Evolutionary conservation across 1,139 yeast genomes (phyloP), one percentile per base, ranked within the genome.

Genomic region (Yamadazyma songkhlaensis): DNA sequence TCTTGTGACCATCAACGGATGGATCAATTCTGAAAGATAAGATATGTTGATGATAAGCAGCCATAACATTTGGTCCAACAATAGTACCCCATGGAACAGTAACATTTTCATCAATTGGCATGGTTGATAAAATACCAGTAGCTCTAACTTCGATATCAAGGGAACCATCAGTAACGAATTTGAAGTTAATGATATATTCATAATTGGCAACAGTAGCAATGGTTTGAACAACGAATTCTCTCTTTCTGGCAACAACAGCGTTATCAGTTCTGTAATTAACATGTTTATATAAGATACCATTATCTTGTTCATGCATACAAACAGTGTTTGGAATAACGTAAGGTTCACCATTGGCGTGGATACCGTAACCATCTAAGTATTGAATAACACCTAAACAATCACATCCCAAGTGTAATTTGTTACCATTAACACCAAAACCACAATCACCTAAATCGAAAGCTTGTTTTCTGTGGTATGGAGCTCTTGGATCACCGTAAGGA

Each of bases 401-500:
- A 65, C 96, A 87, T 36, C 96, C 96, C 47, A 87, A 74, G 39
- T 67, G 71, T 56, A 87, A 76, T 44, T 77, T 77, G 67, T 87
- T 85, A 53, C 88, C 95, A 49, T 77, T 78, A 47, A 72, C 76
- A 59, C 96, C 96, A 50, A 87, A 88, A 20, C 95, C 96, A 68
- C 88, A 81, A 61, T 87, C 96, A 60, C 96, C 95, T 55, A 87
- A 74, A 62, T 87, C 96, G 54, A 87, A 87, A 23, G 96, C 96
- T 72, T 85, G 94, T 68, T 87, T 87, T 72, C 95, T 79, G 67
- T 86, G 95, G 67, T 79, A 81, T 46, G 96, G 95, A 43, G 88
- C 85, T 62, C 95, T 77, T 50, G 95, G 94, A 59, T 85, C 95
- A 55, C 90, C 94, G 57, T 87, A 87, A 24, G 96, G 96, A 45